phyloP scores from a whole-genome alignment of 148 eudicot genomes.

The Camellia sinensis region DNA sequence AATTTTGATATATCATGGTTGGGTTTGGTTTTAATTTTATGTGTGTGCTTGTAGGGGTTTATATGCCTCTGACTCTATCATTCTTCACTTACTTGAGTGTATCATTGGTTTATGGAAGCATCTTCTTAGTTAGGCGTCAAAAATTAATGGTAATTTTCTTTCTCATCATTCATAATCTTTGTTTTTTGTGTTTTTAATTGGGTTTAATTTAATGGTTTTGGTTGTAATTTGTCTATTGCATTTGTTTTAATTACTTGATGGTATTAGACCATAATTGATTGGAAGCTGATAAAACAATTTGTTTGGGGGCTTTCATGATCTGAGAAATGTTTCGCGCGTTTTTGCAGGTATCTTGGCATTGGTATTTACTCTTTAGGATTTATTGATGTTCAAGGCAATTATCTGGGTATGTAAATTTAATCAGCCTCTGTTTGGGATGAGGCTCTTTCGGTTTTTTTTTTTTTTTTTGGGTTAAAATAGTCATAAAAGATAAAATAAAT shows the following conservation, averaged over 20 bases:
- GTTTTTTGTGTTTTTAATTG: too few species aligned
- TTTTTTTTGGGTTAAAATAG: too few species aligned
- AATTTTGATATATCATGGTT: too few species aligned
- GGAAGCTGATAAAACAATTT: background rate
- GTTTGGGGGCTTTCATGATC: background rate
- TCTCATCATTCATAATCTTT: background rate
- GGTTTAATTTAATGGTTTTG: too few species aligned
- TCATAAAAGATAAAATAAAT: too few species aligned
- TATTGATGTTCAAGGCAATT: constrained; percentile 81
- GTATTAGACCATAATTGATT: too few species aligned
- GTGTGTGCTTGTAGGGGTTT: constrained; percentile 43
- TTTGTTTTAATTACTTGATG: too few species aligned
- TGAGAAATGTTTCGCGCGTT: background rate
- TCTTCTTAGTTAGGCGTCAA: constrained; percentile 55
- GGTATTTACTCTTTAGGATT: constrained; percentile 62
- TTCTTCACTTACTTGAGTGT: constrained; percentile 58
- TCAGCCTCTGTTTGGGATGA: too few species aligned
- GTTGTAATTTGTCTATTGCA: too few species aligned
- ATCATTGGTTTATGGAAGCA: constrained; percentile 65
- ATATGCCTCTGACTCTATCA: constrained; percentile 68
- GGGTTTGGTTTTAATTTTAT: background rate
- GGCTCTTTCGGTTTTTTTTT: too few species aligned
- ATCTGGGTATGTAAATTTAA: constrained; percentile 49
- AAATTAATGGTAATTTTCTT: constrained; percentile 44
- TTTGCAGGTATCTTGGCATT: constrained; percentile 83